A percentile compares a stretch with the other conserved stretches of the same genome.
Conservation (phyloP, 805 yeast species). For the Ogataea pini region DNA sequence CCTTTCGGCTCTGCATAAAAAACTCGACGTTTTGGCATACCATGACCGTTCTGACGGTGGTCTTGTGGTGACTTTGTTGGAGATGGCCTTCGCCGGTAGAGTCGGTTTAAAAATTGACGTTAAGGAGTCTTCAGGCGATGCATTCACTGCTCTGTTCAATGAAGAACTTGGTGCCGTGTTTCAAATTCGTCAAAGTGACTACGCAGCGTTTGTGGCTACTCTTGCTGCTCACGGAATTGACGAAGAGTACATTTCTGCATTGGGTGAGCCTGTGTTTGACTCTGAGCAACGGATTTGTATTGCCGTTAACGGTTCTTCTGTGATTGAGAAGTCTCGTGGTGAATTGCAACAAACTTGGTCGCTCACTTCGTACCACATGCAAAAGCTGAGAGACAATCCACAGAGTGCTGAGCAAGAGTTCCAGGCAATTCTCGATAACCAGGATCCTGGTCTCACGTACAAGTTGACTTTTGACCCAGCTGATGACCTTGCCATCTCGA, state of each 20-base stretch:
- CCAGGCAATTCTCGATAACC: constrained; percentile 69
- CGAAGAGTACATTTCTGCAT: constrained; percentile 50
- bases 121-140: constrained; percentile 37
- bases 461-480: constrained; percentile 69
- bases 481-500: constrained; percentile 46
- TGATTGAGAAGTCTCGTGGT: constrained; percentile 61
- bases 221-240: constrained; percentile 62
- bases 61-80: constrained; percentile 75
- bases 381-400: constrained; percentile 93
- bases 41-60: constrained; percentile 99
- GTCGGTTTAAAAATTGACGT: constrained; percentile 69
- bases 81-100: constrained; percentile 97
- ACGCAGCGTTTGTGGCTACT: constrained; percentile 53
- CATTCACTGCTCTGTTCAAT: constrained; percentile 66
- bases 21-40: constrained; percentile 73
- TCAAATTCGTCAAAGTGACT: constrained; percentile 66
- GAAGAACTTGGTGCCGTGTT: constrained; percentile 97
- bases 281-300: constrained; percentile 49
- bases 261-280: constrained; percentile 69
- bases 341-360: constrained; percentile 82
- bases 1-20: constrained; percentile 68
- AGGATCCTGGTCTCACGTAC: constrained; percentile 87
- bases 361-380: constrained; percentile 85
- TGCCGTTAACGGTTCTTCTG: constrained; percentile 43
- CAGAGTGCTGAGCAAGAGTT: constrained; percentile 85